Base-by-base conservation (phyloP, 2,329 filamentous ascomycete genomes). In the Apiospora koreana region DNA sequence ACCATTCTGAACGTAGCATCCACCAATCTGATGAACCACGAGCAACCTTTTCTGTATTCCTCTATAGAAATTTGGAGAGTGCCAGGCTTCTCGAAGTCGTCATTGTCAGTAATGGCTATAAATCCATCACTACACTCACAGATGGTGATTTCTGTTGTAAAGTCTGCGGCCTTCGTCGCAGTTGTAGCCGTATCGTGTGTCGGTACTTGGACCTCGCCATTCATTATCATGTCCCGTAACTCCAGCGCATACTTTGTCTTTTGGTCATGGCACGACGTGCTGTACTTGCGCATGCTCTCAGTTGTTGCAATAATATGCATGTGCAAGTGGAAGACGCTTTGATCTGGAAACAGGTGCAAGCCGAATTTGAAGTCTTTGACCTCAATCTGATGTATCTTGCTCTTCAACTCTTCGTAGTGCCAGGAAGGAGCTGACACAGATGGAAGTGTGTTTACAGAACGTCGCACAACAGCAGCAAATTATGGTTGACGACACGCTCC, bases 231-330 rank as follows among this genome's bases (percentile, higher is more conserved):
- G 21, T 74, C 72, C 8, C 68, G 67, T 5, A 76, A 72, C 62
- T 75, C 75, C 7, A 67, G 23, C 0, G 72, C 75, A 68, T 75
- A 73, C 68, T 72, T 72, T 7, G 75, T 76, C 72, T 76, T 76
- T 1, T 14, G 48, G 35, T 76, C 75, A 18, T 76, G 72, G 1
- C 16, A n/a, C 5, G 6, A 12, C 8, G 74, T 75, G 58, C 74
- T 75, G 66, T 74, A 74, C 12, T 46, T 31, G 8, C 73, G 72
- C 31, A 46, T 71, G 3, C 43, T 45, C 0, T 7, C 21, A 1
- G 69, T 68, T 14, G 23, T 65, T n/a, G 74, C 73, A 16, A 76
- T 46, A 42, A 76, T 73, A 23, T 76, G 75, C 48, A 76, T 21
- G 31, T 76, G 75, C 23, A 76, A 50, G 62, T 76, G 75, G 9